Evolutionary conservation across 768 basidiomycete genomes (phyloP).

Genomic region (Tulasnella sp.): DNA sequence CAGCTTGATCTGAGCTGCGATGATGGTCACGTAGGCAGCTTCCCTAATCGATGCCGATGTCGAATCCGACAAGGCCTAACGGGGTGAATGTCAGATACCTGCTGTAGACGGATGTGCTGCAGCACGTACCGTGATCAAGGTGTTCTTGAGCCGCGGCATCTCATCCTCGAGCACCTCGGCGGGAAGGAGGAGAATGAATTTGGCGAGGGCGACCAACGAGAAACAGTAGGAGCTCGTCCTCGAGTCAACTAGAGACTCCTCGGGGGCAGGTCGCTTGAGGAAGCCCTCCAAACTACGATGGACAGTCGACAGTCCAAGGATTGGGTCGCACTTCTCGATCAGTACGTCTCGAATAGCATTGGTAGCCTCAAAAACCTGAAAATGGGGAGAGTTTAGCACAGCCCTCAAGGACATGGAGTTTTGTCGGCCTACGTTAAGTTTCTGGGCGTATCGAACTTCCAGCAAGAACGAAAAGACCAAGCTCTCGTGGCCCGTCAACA

Average conservation of each 20-base stretch:
- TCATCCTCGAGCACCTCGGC: conserved; percentile 85
- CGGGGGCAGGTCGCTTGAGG: conserved; percentile 49
- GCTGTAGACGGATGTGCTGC: background rate
- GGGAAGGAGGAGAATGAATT: conserved; percentile 75
- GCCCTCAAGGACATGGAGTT: background rate
- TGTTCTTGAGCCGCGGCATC: conserved; percentile 67
- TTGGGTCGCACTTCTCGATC: conserved; percentile 68
- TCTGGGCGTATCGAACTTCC: conserved; percentile 66
- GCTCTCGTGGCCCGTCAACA: conserved; percentile 75
- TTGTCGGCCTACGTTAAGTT: conserved; percentile 54
- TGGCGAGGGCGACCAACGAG: conserved; percentile 77
- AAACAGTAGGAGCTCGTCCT: conserved; percentile 73
- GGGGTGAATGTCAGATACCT: background rate
- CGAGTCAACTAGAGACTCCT: conserved; percentile 45
- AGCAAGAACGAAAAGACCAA: conserved; percentile 71
- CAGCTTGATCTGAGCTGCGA: conserved; percentile 77
- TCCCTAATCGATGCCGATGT: conserved; percentile 58
- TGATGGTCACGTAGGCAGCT: conserved; percentile 75
- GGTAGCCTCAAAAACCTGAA: conserved; percentile 76
- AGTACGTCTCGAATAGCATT: conserved; percentile 75
- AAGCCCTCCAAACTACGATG: conserved; percentile 69
- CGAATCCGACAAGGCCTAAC: conserved; percentile 24
- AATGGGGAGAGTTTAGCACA: conserved; percentile 9
- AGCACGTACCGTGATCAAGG: conserved; percentile 60
- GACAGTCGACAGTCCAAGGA: conserved; percentile 80